These are phyloP conservation scores for Geoglossum cookeanum DNA, from an alignment of 2,329 filamentous ascomycete genomes.

Conservation along the genomic window DNA sequence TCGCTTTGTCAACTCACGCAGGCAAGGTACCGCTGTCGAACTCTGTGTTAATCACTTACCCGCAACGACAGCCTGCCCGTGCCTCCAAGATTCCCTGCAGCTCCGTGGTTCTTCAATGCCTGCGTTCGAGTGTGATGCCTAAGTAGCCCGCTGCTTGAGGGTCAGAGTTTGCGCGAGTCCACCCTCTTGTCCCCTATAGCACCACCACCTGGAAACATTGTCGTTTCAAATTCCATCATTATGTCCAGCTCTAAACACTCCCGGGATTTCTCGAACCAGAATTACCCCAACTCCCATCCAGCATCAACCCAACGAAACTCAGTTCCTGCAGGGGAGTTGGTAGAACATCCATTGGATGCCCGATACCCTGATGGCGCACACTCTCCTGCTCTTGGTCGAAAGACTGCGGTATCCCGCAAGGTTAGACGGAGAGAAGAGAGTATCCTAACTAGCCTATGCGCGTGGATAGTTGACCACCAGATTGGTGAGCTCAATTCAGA, in stretches of 20 bases:
- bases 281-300: neutral
- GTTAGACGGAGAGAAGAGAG: neutral
- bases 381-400: neutral
- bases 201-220: neutral
- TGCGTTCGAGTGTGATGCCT: neutral
- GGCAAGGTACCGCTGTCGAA: too few species aligned
- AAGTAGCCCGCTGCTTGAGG: neutral
- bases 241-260: neutral
- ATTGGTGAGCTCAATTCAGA: conserved; percentile 15
- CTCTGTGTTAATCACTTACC: neutral
- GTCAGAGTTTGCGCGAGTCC: neutral
- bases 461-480: conserved; percentile 22
- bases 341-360: neutral
- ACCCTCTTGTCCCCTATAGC: neutral
- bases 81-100: neutral
- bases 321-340: neutral
- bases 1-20: neutral
- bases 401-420: neutral
- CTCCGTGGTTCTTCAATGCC: neutral
- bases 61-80: neutral
- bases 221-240: neutral
- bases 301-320: neutral
- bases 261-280: neutral
- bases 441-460: neutral
- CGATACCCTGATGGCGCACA: neutral